These are phyloP conservation scores for Rhynchosporium agropyri DNA, from an alignment of 2,329 filamentous ascomycete genomes.

Conservation along the genomic window DNA sequence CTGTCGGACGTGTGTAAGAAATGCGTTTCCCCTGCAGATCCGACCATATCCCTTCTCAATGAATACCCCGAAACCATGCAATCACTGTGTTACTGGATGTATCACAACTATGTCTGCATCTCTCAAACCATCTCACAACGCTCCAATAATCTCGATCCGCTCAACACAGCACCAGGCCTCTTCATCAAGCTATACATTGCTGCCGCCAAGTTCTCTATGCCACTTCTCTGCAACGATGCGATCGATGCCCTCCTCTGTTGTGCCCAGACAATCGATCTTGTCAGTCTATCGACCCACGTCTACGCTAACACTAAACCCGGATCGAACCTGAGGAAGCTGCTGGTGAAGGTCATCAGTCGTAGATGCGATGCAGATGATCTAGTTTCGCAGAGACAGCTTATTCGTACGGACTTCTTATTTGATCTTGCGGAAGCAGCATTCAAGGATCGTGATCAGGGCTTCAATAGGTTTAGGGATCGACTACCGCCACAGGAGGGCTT, in stretches of 20 bases:
- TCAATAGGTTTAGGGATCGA: conserved; percentile 8
- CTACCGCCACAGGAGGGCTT: conserved; percentile 3
- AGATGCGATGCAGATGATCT: neutral
- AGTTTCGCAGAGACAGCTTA: neutral
- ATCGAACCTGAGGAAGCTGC: conserved; percentile 6
- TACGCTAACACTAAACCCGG: neutral
- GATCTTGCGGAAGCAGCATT: conserved; percentile 11
- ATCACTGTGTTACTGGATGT: conserved; percentile 26
- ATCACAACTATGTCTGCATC: conserved; percentile 21
- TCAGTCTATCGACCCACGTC: conserved; percentile 7
- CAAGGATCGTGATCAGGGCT: conserved; percentile 8
- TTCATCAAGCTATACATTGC: conserved; percentile 23
- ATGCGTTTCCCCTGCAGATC: conserved; percentile 17
- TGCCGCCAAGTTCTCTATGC: conserved; percentile 23
- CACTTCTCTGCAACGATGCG: conserved; percentile 21
- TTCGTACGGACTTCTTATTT: conserved; percentile 9
- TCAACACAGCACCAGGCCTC: neutral
- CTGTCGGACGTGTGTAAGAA: conserved; percentile 12
- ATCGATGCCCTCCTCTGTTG: conserved; percentile 19
- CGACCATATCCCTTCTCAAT: conserved; percentile 17
- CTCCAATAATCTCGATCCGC: neutral
- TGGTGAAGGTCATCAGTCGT: neutral
- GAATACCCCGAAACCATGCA: conserved; percentile 15
- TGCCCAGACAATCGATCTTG: neutral
- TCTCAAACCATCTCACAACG: conserved; percentile 1